A percentile compares a stretch with the other conserved stretches of the same genome.
These are phyloP conservation scores for Cercospora janseana DNA, from an alignment of 2,329 filamentous ascomycete genomes.

Conservation along the genomic window DNA sequence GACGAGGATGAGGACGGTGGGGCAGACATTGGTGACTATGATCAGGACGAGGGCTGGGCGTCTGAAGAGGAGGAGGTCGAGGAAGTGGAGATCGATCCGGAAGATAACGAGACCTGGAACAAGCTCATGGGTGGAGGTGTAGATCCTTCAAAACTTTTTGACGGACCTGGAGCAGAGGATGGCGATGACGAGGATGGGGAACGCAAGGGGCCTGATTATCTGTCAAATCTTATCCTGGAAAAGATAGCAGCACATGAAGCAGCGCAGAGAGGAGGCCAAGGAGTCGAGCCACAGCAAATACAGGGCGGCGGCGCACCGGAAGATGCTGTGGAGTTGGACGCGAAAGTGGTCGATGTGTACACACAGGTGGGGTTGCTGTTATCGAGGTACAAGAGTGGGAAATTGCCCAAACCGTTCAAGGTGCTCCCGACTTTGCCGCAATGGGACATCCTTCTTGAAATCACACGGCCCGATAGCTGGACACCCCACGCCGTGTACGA, in stretches of 20 bases:
- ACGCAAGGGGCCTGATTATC: conserved; percentile 55
- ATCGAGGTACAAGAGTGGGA: conserved; percentile 92
- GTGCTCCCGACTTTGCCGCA: conserved; percentile 88
- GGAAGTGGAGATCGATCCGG: conserved; percentile 76
- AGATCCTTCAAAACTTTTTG: conserved; percentile 67
- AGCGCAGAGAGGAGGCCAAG: conserved; percentile 53
- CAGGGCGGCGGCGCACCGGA: conserved; percentile 59
- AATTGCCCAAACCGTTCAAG: conserved; percentile 95
- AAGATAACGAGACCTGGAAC: conserved; percentile 86
- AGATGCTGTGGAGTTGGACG: conserved; percentile 81
- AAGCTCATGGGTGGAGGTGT: conserved; percentile 73
- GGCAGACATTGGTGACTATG: conserved; percentile 54
- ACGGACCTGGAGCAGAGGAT: conserved; percentile 58
- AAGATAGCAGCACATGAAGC: conserved; percentile 93
- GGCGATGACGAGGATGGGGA: conserved; percentile 34
- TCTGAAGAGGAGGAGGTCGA: conserved; percentile 66
- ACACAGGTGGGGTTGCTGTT: conserved; percentile 88
- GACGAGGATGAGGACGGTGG: conserved; percentile 47
- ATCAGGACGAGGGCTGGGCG: conserved; percentile 65
- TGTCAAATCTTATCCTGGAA: conserved; percentile 88
- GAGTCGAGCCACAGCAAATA: conserved; percentile 58
- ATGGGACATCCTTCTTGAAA: conserved; percentile 82
- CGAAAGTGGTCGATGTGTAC: conserved; percentile 92
- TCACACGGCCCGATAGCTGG: conserved; percentile 77
- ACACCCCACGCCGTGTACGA: conserved; percentile 82